Base-by-base conservation (phyloP, 1,139 yeast genomes). In the Yamadazyma membranifaciens region DNA sequence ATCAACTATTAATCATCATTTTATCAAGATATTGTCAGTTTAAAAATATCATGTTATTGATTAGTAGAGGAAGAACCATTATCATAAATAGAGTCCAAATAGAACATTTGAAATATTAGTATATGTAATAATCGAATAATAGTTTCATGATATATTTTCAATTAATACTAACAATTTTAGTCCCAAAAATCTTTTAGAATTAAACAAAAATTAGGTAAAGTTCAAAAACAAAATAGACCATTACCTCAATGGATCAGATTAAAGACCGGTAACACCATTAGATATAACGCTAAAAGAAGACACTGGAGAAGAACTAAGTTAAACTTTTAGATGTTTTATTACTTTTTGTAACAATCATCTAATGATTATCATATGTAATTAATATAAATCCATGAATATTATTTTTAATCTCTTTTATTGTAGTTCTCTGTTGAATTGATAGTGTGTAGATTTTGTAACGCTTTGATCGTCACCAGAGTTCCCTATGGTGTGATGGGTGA, bases 231-330 rank as follows among this genome's bases (percentile, higher is more conserved):
- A 80, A 92, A 91, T 94, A 88, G 98, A 83, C 97, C 98, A 72
- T 86, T 94, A 74, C 98, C 99, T 68, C 97, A 92, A 81, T 94
- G 98, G 98, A 81, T 91, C 87, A 88, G 98, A 80, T 84, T 92
- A 79, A 92, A 91, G 86, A 89, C 98, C 73, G 84, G 79, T 77
- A 91, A 89, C 95, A 89, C 83, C 66, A 86, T 92, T 83, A 87
- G 92, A 83, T 92, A 91, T 91, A 92, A 92, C 80, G 95, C 96
- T 71, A 92, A 92, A 91, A 89, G 98, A 87, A 87, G 98, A 84
- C 96, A 94, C 95, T 94, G 99, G 99, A 92, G 97, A 87, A 88
- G 98, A 86, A 92, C 98, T 67, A 94, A 92, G 95, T 84, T 94
- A 80, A 82, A 84, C 85, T 76, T 92, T 83, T 39, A 43, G 37